These are phyloP conservation scores for Amanita thiersii DNA, from an alignment of 768 basidiomycete genomes.

Conservation along the genomic window DNA sequence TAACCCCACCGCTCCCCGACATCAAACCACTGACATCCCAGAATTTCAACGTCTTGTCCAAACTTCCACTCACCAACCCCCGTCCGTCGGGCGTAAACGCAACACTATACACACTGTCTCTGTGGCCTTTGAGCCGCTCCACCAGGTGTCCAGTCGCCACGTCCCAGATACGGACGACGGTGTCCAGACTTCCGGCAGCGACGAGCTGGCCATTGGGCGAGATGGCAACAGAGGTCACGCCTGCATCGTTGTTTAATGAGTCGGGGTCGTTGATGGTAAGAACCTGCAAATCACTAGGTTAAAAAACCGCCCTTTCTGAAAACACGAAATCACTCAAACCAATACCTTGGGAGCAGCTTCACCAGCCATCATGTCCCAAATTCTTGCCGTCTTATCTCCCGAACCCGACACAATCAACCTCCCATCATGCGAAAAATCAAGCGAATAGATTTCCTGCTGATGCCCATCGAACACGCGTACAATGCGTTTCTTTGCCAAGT, in stretches of 20 bases:
- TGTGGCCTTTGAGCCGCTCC: conserved; percentile 70
- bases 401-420: conserved; percentile 84
- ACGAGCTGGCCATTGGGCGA: conserved; percentile 66
- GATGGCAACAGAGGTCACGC: conserved; percentile 76
- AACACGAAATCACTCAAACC: no score
- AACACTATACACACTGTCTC: conserved; percentile 80
- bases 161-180: conserved; percentile 77
- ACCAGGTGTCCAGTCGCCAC: conserved; percentile 58
- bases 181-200: conserved; percentile 65
- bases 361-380: conserved; percentile 35
- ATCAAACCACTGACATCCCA: conserved; percentile 82
- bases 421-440: conserved; percentile 87
- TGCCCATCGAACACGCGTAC: conserved; percentile 82
- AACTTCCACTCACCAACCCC: conserved; percentile 83
- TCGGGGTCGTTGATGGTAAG: conserved; percentile 49
- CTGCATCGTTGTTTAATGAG: conserved; percentile 37
- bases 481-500: conserved; percentile 74
- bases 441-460: conserved; percentile 88
- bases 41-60: conserved; percentile 83
- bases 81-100: conserved; percentile 92
- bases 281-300: conserved; percentile 27
- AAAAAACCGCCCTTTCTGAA: no score
- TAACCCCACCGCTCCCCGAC: conserved; percentile 18
- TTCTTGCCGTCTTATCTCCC: conserved; percentile 51
- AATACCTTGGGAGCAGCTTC: conserved; percentile 6